Conservation (phyloP, 495 filamentous ascomycete species). For the Jackrogersella minutella region DNA sequence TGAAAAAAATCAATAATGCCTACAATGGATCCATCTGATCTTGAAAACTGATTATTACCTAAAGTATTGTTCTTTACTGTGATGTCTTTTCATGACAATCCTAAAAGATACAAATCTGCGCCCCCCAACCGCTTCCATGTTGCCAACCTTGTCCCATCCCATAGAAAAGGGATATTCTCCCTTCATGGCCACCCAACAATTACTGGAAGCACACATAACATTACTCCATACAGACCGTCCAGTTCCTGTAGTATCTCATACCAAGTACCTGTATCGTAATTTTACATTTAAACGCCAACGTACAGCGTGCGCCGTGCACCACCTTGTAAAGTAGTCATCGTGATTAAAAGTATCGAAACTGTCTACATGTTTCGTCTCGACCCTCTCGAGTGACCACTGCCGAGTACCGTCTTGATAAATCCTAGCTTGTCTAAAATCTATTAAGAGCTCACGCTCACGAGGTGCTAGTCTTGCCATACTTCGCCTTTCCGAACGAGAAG, state of each 20-base stretch:
- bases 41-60: slow-evolving; percentile 16
- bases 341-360: slow-evolving; percentile 36
- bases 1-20: too few relatives aligned
- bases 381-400: slow-evolving; percentile 8
- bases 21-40: too few relatives aligned
- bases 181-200: slow-evolving; percentile 6
- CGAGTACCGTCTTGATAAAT: not conserved
- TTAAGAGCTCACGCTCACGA: slow-evolving; percentile 34
- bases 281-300: slow-evolving; percentile 35
- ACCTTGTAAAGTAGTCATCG: slow-evolving; percentile 14
- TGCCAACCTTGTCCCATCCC: slow-evolving; percentile 1
- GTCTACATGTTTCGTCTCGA: slow-evolving; percentile 24
- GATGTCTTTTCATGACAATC: slow-evolving; percentile 24
- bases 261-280: slow-evolving; percentile 43
- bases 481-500: slow-evolving; percentile 90
- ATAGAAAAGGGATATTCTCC: not conserved
- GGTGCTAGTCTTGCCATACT: slow-evolving; percentile 69
- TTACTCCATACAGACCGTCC: not conserved
- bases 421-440: not conserved
- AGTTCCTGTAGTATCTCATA: slow-evolving; percentile 25
- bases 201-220: slow-evolving; percentile 9
- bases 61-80: slow-evolving; percentile 7
- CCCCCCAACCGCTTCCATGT: slow-evolving; percentile 9
- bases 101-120: slow-evolving; percentile 20
- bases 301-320: too few relatives aligned